Conservation (phyloP, 768 basidiomycete genomes). For the Grammothele lineata region DNA sequence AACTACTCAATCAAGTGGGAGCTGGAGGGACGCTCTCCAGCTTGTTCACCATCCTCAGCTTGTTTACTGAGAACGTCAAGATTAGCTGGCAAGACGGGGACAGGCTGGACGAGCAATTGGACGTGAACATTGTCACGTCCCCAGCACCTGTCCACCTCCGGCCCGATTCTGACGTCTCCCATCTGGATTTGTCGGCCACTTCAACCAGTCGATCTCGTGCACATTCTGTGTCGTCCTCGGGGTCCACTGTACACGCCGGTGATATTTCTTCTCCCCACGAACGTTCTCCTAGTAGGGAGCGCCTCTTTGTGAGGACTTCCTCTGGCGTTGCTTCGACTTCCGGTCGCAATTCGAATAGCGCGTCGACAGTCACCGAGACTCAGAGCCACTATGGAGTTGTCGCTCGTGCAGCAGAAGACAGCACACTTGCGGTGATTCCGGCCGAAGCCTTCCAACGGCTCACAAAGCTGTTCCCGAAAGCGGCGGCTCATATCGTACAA, state of each 20-base stretch:
- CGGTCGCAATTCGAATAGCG: not conserved
- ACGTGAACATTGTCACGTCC: slow-evolving; percentile 6
- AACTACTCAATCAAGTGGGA: slow-evolving; percentile 93
- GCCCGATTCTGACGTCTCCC: slow-evolving; percentile 63
- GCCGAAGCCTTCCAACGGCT: slow-evolving; percentile 93
- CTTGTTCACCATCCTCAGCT: slow-evolving; percentile 91
- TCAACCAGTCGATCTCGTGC: slow-evolving; percentile 38
- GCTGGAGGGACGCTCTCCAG: slow-evolving; percentile 94
- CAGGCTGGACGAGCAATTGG: slow-evolving; percentile 18
- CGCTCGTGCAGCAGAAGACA: slow-evolving; percentile 91
- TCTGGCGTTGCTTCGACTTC: slow-evolving; percentile 4
- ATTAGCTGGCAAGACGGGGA: slow-evolving; percentile 84
- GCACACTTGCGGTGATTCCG: slow-evolving; percentile 96
- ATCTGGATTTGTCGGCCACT: slow-evolving; percentile 41
- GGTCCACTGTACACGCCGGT: slow-evolving; percentile 61
- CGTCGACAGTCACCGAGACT: slow-evolving; percentile 8
- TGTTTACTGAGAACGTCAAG: slow-evolving; percentile 94
- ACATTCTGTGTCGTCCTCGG: slow-evolving; percentile 59
- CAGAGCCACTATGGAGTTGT: slow-evolving; percentile 65
- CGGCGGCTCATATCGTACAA: slow-evolving; percentile 94
- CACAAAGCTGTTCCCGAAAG: slow-evolving; percentile 96
- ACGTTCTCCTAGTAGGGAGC: slow-evolving; percentile 12
- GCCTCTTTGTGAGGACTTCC: slow-evolving; percentile 4
- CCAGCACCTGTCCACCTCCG: slow-evolving; percentile 22
- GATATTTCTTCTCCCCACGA: slow-evolving; percentile 26